phyloP scores from a whole-genome alignment of 345 rosid genomes.

The Hibiscus mutabilis region DNA sequence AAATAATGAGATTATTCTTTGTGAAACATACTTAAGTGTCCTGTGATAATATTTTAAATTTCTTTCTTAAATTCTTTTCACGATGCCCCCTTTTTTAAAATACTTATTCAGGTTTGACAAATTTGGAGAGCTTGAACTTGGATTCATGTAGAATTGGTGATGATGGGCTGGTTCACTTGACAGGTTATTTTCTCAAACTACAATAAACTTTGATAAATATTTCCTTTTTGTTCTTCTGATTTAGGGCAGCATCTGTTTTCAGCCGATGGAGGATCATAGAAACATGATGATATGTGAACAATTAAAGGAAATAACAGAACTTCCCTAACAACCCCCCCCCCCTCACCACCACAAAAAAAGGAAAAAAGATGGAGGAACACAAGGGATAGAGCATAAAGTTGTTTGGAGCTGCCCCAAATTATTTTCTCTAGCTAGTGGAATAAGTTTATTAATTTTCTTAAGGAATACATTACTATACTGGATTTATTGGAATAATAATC shows the following conservation, averaged over 20 bases:
- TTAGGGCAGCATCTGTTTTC: not conserved
- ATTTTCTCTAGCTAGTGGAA: not conserved
- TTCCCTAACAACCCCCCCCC: not conserved
- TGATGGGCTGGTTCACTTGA: constrained; percentile 61
- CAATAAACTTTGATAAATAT: not conserved
- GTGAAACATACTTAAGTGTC: not conserved
- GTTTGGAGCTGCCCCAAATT: not conserved
- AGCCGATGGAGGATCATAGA: not conserved
- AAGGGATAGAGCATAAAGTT: not conserved
- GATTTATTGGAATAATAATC: not conserved
- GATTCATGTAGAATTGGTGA: constrained; percentile 85
- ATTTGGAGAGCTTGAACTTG: constrained; percentile 91
- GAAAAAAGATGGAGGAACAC: not conserved
- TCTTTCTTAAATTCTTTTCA: not conserved
- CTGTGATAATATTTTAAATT: not conserved
- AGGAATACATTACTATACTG: not conserved
- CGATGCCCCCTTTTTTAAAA: not conserved
- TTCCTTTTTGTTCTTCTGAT: not conserved
- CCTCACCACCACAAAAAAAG: no score
- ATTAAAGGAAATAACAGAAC: not conserved
- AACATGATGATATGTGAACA: not conserved
- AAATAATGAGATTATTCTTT: not conserved
- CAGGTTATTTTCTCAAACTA: constrained; percentile 39
- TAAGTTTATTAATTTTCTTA: not conserved
- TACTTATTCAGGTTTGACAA: constrained; percentile 51